Evolutionary conservation across 1,139 yeast genomes (phyloP).

Genomic region (Chernovozyma aurita): DNA sequence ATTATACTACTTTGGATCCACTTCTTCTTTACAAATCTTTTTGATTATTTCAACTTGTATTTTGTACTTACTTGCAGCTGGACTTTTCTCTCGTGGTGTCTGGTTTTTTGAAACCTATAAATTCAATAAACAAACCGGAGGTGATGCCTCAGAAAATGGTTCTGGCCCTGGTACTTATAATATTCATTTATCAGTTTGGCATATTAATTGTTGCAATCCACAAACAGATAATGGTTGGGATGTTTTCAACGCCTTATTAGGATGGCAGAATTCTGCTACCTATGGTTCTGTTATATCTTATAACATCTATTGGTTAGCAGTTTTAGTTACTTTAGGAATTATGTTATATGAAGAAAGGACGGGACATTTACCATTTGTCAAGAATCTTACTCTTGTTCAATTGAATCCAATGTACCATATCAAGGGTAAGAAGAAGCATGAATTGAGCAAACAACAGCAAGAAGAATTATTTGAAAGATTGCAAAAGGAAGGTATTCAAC

Average conservation of each 20-base stretch:
- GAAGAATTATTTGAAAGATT: conserved; percentile 43
- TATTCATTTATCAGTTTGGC: conserved; percentile 75
- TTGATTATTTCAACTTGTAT: conserved; percentile 76
- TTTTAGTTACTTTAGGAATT: conserved; percentile 50
- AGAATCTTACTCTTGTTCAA: conserved; percentile 47
- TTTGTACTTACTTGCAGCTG: conserved; percentile 81
- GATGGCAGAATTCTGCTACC: conserved; percentile 93
- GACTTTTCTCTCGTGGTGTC: conserved; percentile 82
- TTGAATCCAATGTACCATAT: conserved; percentile 71
- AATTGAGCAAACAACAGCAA: conserved; percentile 50
- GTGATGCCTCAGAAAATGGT: conserved; percentile 86
- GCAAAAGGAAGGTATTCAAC: neutral
- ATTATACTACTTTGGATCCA: conserved; percentile 73
- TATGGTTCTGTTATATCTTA: conserved; percentile 82
- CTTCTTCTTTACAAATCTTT: conserved; percentile 74
- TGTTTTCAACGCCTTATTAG: conserved; percentile 79
- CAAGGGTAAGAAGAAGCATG: conserved; percentile 62
- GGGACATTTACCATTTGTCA: conserved; percentile 37
- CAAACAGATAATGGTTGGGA: conserved; percentile 89
- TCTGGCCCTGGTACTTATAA: conserved; percentile 92
- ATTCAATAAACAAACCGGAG: conserved; percentile 66
- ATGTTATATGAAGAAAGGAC: conserved; percentile 70
- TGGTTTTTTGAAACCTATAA: conserved; percentile 76
- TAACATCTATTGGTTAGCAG: conserved; percentile 73
- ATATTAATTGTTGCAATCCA: conserved; percentile 92